phyloP scores from a whole-genome alignment of 2,329 filamentous ascomycete species.

The Penicillium hesseltinei region DNA sequence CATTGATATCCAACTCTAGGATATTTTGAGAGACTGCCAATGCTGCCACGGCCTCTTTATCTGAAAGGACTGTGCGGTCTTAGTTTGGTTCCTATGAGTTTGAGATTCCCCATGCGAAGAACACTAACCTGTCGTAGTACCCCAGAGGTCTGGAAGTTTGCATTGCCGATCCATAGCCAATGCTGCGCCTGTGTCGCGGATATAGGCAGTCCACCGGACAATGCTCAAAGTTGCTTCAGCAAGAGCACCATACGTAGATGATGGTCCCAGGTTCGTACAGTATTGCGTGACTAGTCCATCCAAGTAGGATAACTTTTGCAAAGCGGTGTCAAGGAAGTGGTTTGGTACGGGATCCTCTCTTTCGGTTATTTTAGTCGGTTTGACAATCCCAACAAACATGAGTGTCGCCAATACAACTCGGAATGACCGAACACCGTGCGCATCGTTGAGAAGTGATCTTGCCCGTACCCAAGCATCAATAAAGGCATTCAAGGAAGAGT shows the following conservation, averaged over 20 bases:
- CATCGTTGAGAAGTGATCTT: conserved; percentile 7
- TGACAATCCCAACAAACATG: conserved; percentile 24
- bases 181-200: conserved; percentile 26
- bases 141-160: conserved; percentile 12
- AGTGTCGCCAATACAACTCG: conserved; percentile 20
- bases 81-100: background rate
- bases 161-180: conserved; percentile 16
- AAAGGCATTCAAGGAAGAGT: conserved; percentile 10
- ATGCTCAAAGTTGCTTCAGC: conserved; percentile 21
- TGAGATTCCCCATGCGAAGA: no score
- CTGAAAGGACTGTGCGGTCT: background rate
- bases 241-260: conserved; percentile 18
- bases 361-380: conserved; percentile 9
- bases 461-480: conserved; percentile 20
- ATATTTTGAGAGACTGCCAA: background rate
- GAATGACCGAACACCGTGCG: conserved; percentile 19
- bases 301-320: conserved; percentile 16
- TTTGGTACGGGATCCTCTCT: background rate
- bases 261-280: conserved; percentile 17
- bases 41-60: background rate
- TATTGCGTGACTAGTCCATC: conserved; percentile 19
- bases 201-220: conserved; percentile 24
- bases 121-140: conserved; percentile 4
- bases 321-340: conserved; percentile 16
- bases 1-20: conserved; percentile 2